A percentile compares a stretch with the other conserved stretches of the same genome.
phyloP scores from a whole-genome alignment of 2,329 filamentous ascomycete genomes.

The Epichloe baconii region DNA sequence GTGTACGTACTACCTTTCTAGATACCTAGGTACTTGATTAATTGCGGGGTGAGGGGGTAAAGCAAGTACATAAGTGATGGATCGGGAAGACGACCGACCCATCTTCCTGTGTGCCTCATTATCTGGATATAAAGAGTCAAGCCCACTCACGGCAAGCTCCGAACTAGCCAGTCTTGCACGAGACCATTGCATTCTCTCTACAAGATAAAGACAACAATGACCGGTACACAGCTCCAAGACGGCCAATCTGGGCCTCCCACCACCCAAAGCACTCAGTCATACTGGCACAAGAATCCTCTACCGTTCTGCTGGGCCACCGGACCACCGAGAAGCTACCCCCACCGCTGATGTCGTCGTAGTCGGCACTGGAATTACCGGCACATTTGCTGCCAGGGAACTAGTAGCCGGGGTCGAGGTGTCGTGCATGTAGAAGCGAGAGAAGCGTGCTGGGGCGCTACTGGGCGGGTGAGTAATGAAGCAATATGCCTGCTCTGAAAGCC shows the following conservation, averaged over 20 bases:
- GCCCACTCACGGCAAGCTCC: not conserved
- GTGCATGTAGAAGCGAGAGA: constrained; percentile 68
- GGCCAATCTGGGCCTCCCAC: constrained; percentile 45
- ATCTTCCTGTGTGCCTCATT: too few relatives aligned
- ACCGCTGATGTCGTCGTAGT: constrained; percentile 57
- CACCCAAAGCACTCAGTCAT: constrained; percentile 47
- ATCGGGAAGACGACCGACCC: too few relatives aligned
- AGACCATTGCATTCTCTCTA: too few relatives aligned
- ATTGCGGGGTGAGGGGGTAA: too few relatives aligned
- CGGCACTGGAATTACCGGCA: constrained; percentile 65
- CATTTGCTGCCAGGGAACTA: constrained; percentile 54
- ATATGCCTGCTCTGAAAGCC: not conserved
- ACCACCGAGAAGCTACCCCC: constrained; percentile 51
- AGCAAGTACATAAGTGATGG: too few relatives aligned
- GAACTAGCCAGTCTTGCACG: too few relatives aligned
- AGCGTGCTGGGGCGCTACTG: constrained; percentile 72
- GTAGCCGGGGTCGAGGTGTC: constrained; percentile 39
- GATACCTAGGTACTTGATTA: too few relatives aligned
- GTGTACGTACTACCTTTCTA: too few relatives aligned
- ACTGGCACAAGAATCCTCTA: constrained; percentile 60
- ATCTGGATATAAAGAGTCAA: not conserved
- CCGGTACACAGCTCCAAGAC: constrained; percentile 15
- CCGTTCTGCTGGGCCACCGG: constrained; percentile 50
- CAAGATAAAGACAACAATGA: constrained; percentile 13
- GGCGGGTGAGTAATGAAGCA: constrained; percentile 43